Conservation (phyloP, 805 yeast species). For the Debaryomyces castellii region DNA sequence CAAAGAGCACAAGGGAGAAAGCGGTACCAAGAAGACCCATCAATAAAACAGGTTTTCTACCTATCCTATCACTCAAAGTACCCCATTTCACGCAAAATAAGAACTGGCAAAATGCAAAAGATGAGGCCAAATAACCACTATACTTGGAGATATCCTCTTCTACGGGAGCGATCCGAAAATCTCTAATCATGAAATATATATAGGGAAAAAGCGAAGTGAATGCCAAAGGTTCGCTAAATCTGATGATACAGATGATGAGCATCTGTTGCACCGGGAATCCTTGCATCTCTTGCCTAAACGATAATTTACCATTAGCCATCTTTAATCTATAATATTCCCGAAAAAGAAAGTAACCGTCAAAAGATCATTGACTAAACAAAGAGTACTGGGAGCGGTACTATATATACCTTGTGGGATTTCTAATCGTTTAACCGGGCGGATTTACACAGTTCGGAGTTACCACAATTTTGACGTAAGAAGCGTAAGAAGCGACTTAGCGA, state of each 20-base stretch:
- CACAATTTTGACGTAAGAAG: not conserved
- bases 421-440: not conserved
- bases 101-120: slow-evolving; percentile 63
- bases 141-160: slow-evolving; percentile 57
- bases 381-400: not conserved
- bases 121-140: slow-evolving; percentile 61
- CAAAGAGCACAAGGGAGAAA: slow-evolving; percentile 48
- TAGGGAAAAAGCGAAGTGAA: slow-evolving; percentile 66
- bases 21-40: slow-evolving; percentile 55
- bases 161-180: slow-evolving; percentile 25
- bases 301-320: slow-evolving; percentile 5
- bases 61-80: slow-evolving; percentile 49
- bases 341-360: not conserved
- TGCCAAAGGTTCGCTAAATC: slow-evolving; percentile 63
- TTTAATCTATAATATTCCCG: not conserved
- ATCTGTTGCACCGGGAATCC: slow-evolving; percentile 59
- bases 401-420: not conserved
- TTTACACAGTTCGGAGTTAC: not conserved
- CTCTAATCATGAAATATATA: slow-evolving; percentile 38
- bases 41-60: slow-evolving; percentile 55
- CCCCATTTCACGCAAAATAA: slow-evolving; percentile 64
- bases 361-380: not conserved
- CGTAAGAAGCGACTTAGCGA: too few relatives aligned
- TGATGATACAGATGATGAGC: slow-evolving; percentile 36
- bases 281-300: slow-evolving; percentile 49